A percentile compares a stretch with the other conserved stretches of the same genome.
Evolutionary conservation across 2,329 filamentous ascomycete genomes (phyloP).

Genomic region (Clonostachys sp.): DNA sequence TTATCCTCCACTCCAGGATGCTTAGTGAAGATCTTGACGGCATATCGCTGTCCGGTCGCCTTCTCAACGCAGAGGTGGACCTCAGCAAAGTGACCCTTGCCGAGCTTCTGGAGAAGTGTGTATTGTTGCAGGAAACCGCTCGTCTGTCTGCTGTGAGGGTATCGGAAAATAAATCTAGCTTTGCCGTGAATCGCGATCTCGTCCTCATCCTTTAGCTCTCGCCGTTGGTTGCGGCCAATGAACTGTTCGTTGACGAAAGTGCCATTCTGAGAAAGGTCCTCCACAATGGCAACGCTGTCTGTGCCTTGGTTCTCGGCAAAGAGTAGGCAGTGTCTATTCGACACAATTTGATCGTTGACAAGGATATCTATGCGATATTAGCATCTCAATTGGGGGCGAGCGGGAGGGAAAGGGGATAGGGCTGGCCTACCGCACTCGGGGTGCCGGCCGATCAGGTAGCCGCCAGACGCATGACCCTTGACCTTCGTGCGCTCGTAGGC

Average conservation of each 20-base stretch:
- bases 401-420: not conserved
- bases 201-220: slow-evolving; percentile 84
- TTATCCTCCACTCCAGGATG: slow-evolving; percentile 76
- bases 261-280: slow-evolving; percentile 93
- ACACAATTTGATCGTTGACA: slow-evolving; percentile 74
- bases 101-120: slow-evolving; percentile 76
- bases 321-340: slow-evolving; percentile 75
- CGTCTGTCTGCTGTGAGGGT: slow-evolving; percentile 69
- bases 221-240: slow-evolving; percentile 85
- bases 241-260: slow-evolving; percentile 93
- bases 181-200: slow-evolving; percentile 84
- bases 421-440: slow-evolving; percentile 77
- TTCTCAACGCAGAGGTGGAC: slow-evolving; percentile 91
- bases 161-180: slow-evolving; percentile 86
- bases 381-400: no score
- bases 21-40: slow-evolving; percentile 93
- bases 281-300: slow-evolving; percentile 68
- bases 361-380: slow-evolving; percentile 50
- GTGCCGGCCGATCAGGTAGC: slow-evolving; percentile 89
- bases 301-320: slow-evolving; percentile 57
- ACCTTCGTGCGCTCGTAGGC: slow-evolving; percentile 59
- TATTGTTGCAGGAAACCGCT: slow-evolving; percentile 86
- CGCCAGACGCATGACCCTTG: slow-evolving; percentile 63
- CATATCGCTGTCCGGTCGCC: slow-evolving; percentile 73
- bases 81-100: slow-evolving; percentile 92